phyloP scores from a whole-genome alignment of 441 rosid species.

The Brassica balearica region DNA sequence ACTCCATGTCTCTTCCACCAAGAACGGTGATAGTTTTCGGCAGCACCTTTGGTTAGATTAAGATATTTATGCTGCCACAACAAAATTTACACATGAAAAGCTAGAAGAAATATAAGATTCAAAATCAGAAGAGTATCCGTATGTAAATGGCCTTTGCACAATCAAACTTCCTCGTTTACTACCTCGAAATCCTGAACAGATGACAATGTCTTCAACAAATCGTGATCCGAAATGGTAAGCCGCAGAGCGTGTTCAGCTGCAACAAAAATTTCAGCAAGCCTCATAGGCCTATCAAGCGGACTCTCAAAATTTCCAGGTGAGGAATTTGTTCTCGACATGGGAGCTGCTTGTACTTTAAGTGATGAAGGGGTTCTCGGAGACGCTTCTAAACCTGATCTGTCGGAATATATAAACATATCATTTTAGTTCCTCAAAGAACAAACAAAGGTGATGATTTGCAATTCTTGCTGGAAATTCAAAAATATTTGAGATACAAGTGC shows the following conservation, averaged over 20 bases:
- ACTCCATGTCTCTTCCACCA: slow-evolving; percentile 99
- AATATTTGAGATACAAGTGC: slow-evolving; percentile 9
- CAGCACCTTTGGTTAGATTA: slow-evolving; percentile 95
- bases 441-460: slow-evolving; percentile 26
- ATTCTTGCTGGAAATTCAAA: slow-evolving; percentile 22
- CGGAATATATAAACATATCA: slow-evolving; percentile 45
- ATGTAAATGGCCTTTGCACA: slow-evolving; percentile 32
- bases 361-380: slow-evolving; percentile 57
- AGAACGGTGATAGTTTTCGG: slow-evolving; percentile 91
- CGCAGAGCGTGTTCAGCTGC: slow-evolving; percentile 91
- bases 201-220: slow-evolving; percentile 74
- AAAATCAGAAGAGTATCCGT: slow-evolving; percentile 19
- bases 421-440: slow-evolving; percentile 40
- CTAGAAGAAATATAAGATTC: slow-evolving; percentile 21
- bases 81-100: slow-evolving; percentile 42
- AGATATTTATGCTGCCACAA: slow-evolving; percentile 86
- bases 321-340: slow-evolving; percentile 82
- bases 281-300: slow-evolving; percentile 92
- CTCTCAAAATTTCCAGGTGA: slow-evolving; percentile 88
- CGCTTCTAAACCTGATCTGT: slow-evolving; percentile 86
- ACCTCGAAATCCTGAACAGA: slow-evolving; percentile 94
- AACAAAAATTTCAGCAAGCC: slow-evolving; percentile 96
- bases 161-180: slow-evolving; percentile 32
- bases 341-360: slow-evolving; percentile 53
- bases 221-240: slow-evolving; percentile 76